Conservation (phyloP, 306 rosid genomes). For the Glycyrrhiza uralensis region DNA sequence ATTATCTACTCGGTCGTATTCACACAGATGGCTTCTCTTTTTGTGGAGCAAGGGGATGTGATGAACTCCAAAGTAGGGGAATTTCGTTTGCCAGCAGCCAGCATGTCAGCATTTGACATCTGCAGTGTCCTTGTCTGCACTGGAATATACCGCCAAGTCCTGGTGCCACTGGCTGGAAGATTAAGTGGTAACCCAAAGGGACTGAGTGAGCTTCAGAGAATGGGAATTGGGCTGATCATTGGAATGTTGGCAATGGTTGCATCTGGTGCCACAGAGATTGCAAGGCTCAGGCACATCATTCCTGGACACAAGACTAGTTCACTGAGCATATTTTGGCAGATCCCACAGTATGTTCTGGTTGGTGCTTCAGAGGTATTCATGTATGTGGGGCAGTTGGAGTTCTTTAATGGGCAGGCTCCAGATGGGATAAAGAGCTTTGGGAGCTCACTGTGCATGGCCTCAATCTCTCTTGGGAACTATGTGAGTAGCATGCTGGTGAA, state of each 20-base stretch:
- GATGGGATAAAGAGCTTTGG: constrained; percentile 66
- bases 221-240: constrained; percentile 61
- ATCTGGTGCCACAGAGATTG: constrained; percentile 58
- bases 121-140: constrained; percentile 55
- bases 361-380: constrained; percentile 68
- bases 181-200: constrained; percentile 49
- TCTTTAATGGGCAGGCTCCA: constrained; percentile 60
- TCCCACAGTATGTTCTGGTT: constrained; percentile 58
- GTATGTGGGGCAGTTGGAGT: constrained; percentile 62
- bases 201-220: constrained; percentile 55
- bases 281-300: constrained; percentile 32
- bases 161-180: constrained; percentile 47
- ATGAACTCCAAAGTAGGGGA: constrained; percentile 44
- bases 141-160: constrained; percentile 39
- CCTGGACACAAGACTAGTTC: constrained; percentile 45
- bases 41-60: constrained; percentile 63
- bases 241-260: constrained; percentile 64
- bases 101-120: constrained; percentile 66
- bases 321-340: constrained; percentile 51
- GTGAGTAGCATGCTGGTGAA: constrained; percentile 54
- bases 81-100: constrained; percentile 60
- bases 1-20: constrained; percentile 59
- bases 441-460: constrained; percentile 70
- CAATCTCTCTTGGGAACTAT: constrained; percentile 63
- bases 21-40: constrained; percentile 69